Evolutionary conservation across 441 rosid genomes (phyloP).

Genomic region (Erodium moschatum): DNA sequence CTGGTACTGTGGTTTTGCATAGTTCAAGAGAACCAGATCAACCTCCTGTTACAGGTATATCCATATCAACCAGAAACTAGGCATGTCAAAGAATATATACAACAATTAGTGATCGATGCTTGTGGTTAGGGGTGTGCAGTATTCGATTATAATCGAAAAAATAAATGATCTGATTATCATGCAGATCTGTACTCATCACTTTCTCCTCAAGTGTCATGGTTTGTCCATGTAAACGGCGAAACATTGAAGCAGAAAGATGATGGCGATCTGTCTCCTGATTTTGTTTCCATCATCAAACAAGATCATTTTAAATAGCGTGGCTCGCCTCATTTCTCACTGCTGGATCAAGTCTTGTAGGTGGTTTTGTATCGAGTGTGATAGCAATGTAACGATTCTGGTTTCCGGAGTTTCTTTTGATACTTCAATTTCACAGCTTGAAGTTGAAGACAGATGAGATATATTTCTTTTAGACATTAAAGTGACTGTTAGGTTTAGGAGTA

Average conservation of each 20-base stretch:
- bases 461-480: not conserved
- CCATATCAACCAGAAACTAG: not conserved
- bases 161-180: not conserved
- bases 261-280: slow-evolving; percentile 27
- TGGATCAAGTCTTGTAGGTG: no score
- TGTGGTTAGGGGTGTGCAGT: no score
- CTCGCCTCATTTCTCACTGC: no score
- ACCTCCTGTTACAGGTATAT: slow-evolving; percentile 3
- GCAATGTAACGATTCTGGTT: not conserved
- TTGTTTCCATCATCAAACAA: slow-evolving; percentile 31
- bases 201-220: slow-evolving; percentile 54
- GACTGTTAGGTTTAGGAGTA: not conserved
- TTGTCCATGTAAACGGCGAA: slow-evolving; percentile 46
- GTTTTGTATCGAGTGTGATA: not conserved
- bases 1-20: slow-evolving; percentile 6
- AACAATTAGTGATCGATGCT: not conserved
- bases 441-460: not conserved
- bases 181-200: slow-evolving; percentile 50
- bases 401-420: slow-evolving; percentile 1
- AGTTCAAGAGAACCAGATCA: slow-evolving; percentile 4
- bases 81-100: not conserved
- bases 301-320: slow-evolving; percentile 41
- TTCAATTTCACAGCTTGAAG: not conserved
- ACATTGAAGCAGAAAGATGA: slow-evolving; percentile 44
- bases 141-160: no score